A percentile compares a stretch with the other conserved stretches of the same genome.
Evolutionary conservation across 2,329 filamentous ascomycete genomes (phyloP).

Genomic region (Thielaviopsis punctulata): DNA sequence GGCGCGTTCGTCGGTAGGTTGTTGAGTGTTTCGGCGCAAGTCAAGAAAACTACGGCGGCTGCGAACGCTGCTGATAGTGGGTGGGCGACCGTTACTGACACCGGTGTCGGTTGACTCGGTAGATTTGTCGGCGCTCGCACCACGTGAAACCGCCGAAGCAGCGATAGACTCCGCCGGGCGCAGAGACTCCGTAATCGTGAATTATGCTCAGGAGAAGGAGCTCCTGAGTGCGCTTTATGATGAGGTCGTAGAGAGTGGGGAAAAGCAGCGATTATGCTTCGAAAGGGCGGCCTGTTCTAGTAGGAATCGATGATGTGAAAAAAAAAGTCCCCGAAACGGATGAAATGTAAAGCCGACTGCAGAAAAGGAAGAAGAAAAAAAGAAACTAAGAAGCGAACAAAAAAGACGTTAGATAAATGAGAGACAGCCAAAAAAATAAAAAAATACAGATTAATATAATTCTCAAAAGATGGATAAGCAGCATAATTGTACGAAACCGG

Average conservation of each 20-base stretch:
- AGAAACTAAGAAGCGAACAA: neutral
- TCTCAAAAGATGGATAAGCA: neutral
- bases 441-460: no score
- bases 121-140: slow-evolving; percentile 10
- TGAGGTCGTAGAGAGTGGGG: neutral
- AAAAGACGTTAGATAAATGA: neutral
- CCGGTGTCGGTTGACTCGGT: slow-evolving; percentile 10
- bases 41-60: slow-evolving; percentile 11
- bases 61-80: slow-evolving; percentile 11
- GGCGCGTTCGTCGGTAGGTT: slow-evolving; percentile 8
- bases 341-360: neutral
- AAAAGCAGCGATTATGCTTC: neutral
- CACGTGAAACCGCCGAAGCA: slow-evolving; percentile 12
- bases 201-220: slow-evolving; percentile 10
- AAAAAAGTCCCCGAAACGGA: neutral
- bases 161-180: slow-evolving; percentile 11
- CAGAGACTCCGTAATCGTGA: slow-evolving; percentile 13
- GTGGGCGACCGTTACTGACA: slow-evolving; percentile 6
- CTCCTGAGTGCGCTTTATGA: slow-evolving; percentile 9
- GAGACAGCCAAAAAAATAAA: neutral
- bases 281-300: neutral
- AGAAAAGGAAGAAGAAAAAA: neutral
- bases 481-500: neutral
- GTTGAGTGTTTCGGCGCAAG: slow-evolving; percentile 16
- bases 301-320: neutral